Evolutionary conservation across 208 protist genomes (phyloP).

Genomic region (Leishmania lainsoni): DNA sequence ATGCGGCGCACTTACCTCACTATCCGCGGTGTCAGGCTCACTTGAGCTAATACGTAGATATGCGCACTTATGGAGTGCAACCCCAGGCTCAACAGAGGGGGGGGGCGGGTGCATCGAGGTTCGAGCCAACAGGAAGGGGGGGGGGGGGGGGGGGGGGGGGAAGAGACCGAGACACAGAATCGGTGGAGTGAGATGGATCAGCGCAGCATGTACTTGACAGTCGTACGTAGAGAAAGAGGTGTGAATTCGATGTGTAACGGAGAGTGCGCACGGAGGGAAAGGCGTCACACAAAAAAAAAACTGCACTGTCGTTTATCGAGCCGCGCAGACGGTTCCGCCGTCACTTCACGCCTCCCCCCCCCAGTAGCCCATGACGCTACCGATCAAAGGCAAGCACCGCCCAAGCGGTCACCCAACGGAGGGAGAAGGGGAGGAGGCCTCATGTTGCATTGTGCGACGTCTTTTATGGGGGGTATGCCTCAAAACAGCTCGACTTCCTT

Average conservation of each 20-base stretch:
- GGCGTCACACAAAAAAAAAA: not conserved
- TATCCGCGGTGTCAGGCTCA: not conserved
- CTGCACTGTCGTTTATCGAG: not conserved
- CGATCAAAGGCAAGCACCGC: not conserved
- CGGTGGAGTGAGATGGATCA: too few relatives aligned
- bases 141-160: not conserved
- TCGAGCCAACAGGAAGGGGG: not conserved
- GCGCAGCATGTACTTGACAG: not conserved
- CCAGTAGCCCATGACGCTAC: not conserved
- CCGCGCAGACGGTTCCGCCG: not conserved
- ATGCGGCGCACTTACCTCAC: not conserved
- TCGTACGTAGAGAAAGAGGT: not conserved
- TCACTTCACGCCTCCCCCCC: not conserved
- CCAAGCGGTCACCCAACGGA: not conserved
- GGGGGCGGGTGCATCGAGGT: not conserved
- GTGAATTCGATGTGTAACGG: not conserved
- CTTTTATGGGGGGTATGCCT: not conserved
- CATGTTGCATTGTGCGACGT: not conserved
- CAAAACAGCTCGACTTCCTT: not conserved
- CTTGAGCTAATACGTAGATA: not conserved
- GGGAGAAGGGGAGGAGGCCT: not conserved
- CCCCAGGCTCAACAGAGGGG: not conserved
- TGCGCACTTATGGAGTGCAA: not conserved
- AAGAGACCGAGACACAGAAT: not conserved
- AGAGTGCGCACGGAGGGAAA: too few relatives aligned